A percentile compares a stretch with the other conserved stretches of the same genome.
Conservation (phyloP, 2,329 filamentous ascomycete species). For the Ophiosphaerella korrae region DNA sequence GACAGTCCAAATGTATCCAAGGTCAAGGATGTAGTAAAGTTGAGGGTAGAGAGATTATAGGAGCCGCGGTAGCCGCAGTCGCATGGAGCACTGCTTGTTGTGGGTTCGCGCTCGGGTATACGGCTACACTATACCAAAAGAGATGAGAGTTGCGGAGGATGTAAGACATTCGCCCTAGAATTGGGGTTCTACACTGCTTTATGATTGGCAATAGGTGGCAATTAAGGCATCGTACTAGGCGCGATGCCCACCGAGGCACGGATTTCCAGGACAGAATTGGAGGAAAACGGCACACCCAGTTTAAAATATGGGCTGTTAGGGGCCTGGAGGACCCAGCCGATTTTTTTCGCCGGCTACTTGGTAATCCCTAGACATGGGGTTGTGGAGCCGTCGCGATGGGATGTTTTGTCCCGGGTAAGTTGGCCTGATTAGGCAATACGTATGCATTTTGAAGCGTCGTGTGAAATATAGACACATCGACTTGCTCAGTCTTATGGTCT, state of each 20-base stretch:
- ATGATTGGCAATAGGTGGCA: constrained; percentile 5
- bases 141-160: background rate
- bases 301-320: background rate
- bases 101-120: background rate
- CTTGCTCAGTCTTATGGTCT: background rate
- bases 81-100: background rate
- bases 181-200: constrained; percentile 3
- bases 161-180: background rate
- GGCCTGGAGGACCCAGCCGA: background rate
- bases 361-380: background rate
- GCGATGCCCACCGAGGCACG: background rate
- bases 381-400: background rate
- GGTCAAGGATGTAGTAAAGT: background rate
- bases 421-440: constrained; percentile 6
- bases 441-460: background rate
- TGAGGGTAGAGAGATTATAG: background rate
- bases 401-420: background rate
- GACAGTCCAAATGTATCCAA: background rate
- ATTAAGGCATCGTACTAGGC: background rate
- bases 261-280: constrained; percentile 4
- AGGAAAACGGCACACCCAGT: constrained; percentile 5
- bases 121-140: constrained; percentile 4
- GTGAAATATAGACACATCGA: background rate
- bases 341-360: background rate
- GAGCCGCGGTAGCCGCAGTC: background rate